phyloP scores from a whole-genome alignment of 2,329 filamentous ascomycete species.

The Emmonsiellopsis sp. region DNA sequence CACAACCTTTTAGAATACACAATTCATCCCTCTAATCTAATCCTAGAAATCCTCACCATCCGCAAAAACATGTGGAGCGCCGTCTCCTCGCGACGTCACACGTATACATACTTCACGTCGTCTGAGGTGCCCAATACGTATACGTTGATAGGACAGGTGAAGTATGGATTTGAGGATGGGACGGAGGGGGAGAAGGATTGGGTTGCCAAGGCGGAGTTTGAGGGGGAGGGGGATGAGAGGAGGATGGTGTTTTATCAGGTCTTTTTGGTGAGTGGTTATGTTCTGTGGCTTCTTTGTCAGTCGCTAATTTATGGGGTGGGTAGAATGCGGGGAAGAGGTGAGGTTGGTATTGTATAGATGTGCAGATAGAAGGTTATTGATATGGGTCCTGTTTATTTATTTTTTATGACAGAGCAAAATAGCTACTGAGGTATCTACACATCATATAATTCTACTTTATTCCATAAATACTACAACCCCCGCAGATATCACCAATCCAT shows the following conservation, averaged over 20 bases:
- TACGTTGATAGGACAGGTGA: slow-evolving; percentile 27
- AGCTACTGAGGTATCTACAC: not conserved
- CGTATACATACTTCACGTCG: slow-evolving; percentile 40
- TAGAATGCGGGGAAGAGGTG: slow-evolving; percentile 8
- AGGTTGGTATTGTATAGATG: not conserved
- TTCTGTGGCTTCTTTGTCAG: not conserved
- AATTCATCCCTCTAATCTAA: not conserved
- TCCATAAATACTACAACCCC: not conserved
- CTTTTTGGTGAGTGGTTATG: slow-evolving; percentile 14
- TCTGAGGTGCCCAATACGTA: slow-evolving; percentile 19
- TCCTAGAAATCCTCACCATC: slow-evolving; percentile 35
- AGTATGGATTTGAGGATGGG: slow-evolving; percentile 45
- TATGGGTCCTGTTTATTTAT: not conserved
- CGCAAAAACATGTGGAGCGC: slow-evolving; percentile 47
- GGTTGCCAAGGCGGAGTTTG: slow-evolving; percentile 34
- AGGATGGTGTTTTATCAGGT: slow-evolving; percentile 22
- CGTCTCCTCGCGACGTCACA: slow-evolving; percentile 39
- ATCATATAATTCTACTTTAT: not conserved
- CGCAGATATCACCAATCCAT: not conserved
- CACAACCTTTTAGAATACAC: not conserved
- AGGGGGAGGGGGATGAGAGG: slow-evolving; percentile 9
- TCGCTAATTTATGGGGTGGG: not conserved
- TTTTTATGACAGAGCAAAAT: not conserved
- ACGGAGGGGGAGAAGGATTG: slow-evolving; percentile 41
- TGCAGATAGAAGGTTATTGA: not conserved